Evolutionary conservation across 1,284 basidiomycete genomes (phyloP).

Genomic region (Rhodotorula sp.): DNA sequence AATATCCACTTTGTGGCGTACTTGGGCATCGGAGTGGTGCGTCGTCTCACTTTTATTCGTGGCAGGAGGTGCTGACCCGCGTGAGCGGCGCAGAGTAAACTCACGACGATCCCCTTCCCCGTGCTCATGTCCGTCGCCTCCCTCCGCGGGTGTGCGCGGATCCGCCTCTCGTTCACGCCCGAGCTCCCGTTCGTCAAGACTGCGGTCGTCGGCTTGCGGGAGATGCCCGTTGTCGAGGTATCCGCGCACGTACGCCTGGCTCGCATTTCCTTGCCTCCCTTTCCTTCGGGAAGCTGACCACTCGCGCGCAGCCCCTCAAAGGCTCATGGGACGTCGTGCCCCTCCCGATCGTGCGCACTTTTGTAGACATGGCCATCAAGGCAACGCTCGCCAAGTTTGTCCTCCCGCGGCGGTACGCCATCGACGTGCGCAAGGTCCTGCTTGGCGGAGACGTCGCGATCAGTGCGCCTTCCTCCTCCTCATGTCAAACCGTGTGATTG

Average conservation of each 20-base stretch:
- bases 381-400: conserved; percentile 5
- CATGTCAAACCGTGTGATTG: too few species aligned
- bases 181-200: conserved; percentile 22
- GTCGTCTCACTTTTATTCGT: neutral
- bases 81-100: neutral
- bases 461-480: conserved; percentile 1
- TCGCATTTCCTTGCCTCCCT: too few species aligned
- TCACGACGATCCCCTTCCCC: conserved; percentile 10
- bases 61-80: neutral
- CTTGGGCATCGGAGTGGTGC: conserved; percentile 3
- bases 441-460: conserved; percentile 19
- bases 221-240: conserved; percentile 9
- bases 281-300: neutral
- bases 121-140: conserved; percentile 9
- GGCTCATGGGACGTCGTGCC: conserved; percentile 7
- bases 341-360: conserved; percentile 8
- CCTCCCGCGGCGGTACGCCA: conserved; percentile 11
- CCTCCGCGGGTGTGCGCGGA: conserved; percentile 1
- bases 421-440: conserved; percentile 15
- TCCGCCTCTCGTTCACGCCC: conserved; percentile 11
- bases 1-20: conserved; percentile 19
- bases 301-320: conserved; percentile 1
- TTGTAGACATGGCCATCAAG: neutral
- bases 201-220: conserved; percentile 2
- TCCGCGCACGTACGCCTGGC: neutral